Base-by-base conservation (phyloP, 139 green algal species). In the Micractinium sp. region DNA sequence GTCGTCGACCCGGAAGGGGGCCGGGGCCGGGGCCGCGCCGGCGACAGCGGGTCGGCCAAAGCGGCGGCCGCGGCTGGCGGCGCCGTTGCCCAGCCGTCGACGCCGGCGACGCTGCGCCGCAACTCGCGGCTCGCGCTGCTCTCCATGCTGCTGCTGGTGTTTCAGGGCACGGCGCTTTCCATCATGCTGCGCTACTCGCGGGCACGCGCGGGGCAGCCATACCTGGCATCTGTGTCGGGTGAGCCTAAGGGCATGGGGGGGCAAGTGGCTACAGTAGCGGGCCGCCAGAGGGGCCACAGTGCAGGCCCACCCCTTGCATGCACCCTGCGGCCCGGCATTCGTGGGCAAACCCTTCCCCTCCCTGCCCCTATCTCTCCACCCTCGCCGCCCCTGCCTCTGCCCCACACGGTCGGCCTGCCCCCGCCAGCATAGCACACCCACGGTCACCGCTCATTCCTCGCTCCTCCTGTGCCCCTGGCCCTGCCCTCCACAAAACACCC, bases 121-220 rank as follows among this genome's bases (percentile, higher is more conserved):
- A 76, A 85, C 66, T n/a, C 33, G 23, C 66, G 87, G 12, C 79
- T 87, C 1, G 87, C 87, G 5, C 71, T 91, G 25, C 56, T 93
- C 16, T 92, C 90, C 35, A 94, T 94, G 91, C 36, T 90, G 61
- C 63, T 94, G 63, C 85, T 94, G 33, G 81, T 94, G 3, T 88
- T 95, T 19, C 93, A 95, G 84, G 92, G 92, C 75, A 95, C 92
- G 7, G 88, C 91, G 12, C 78, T 95, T 81, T 92, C 89, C 12
- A 85, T 95, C 35, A 88, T 87, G 47, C 85, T 95, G 74, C 92
- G 93, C 3, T 93, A 91, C 66, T 94, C 91, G 1, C 85, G 92
- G 20, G 81, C 90, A 7, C 67, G 90, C 38, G 41, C 41, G 0
- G 93, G 91, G 29, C 41, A 86, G 12, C 79, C 74, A 22, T 95